Conservation (phyloP, 2,329 filamentous ascomycete genomes). For the Alternaria ventricosa region DNA sequence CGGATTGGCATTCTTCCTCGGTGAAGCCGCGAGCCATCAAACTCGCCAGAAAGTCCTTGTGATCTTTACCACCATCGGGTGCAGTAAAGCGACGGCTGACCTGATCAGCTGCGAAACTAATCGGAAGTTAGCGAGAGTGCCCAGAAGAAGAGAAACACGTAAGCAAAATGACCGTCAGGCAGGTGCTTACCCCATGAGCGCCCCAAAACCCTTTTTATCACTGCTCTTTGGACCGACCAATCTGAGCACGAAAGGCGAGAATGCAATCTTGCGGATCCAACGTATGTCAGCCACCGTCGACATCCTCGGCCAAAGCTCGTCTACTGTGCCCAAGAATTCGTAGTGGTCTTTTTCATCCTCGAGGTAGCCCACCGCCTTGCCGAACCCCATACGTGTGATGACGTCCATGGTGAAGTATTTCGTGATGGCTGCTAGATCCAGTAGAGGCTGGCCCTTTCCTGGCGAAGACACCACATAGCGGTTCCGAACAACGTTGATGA, state of each 20-base stretch:
- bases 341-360: slow-evolving; percentile 9
- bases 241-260: slow-evolving; percentile 4
- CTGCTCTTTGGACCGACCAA: not conserved
- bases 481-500: slow-evolving; percentile 1
- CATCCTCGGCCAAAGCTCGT: slow-evolving; percentile 3
- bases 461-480: not conserved
- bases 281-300: slow-evolving; percentile 6
- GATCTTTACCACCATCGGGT: not conserved
- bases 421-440: not conserved
- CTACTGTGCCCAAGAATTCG: slow-evolving; percentile 1
- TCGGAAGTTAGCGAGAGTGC: not conserved
- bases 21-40: slow-evolving; percentile 13
- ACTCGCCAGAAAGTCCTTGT: not conserved
- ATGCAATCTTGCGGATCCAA: slow-evolving; percentile 8
- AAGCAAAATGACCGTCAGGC: not conserved
- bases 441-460: not conserved
- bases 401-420: slow-evolving; percentile 15
- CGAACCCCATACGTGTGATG: slow-evolving; percentile 13
- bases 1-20: slow-evolving; percentile 9
- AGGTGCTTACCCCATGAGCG: slow-evolving; percentile 3
- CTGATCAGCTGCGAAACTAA: not conserved
- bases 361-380: slow-evolving; percentile 15
- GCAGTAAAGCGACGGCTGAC: slow-evolving; percentile 1
- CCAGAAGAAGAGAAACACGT: not conserved
- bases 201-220: slow-evolving; percentile 5